Evolutionary conservation across 2,329 filamentous ascomycete species (phyloP).

Genomic region (Myriosclerotinia scirpicola): DNA sequence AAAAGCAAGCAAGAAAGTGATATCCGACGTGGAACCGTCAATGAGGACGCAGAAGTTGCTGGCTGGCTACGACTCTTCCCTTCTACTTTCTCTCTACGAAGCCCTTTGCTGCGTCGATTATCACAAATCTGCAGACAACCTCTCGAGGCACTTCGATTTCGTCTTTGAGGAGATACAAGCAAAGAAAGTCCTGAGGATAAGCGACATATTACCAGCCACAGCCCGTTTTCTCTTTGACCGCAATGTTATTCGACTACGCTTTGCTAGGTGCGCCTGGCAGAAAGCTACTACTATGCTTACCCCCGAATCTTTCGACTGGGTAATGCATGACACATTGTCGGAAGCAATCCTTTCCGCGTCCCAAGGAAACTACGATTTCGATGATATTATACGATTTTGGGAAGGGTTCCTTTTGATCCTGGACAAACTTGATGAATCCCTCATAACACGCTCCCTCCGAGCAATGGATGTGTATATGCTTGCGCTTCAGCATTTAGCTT

Average conservation of each 20-base stretch:
- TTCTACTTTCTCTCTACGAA: slow-evolving; percentile 83
- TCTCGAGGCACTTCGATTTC: slow-evolving; percentile 61
- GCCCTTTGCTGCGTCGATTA: slow-evolving; percentile 82
- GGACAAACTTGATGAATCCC: slow-evolving; percentile 67
- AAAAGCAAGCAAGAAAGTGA: slow-evolving; percentile 53
- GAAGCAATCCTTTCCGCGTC: slow-evolving; percentile 64
- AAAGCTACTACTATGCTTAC: slow-evolving; percentile 60
- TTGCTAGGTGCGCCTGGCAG: slow-evolving; percentile 68
- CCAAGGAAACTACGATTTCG: slow-evolving; percentile 49
- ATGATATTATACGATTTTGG: slow-evolving; percentile 73
- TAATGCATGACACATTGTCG: slow-evolving; percentile 71
- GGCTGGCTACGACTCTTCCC: slow-evolving; percentile 49
- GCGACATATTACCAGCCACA: slow-evolving; percentile 76
- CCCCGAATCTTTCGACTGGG: slow-evolving; percentile 80
- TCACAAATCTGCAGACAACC: slow-evolving; percentile 50
- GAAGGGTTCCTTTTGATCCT: slow-evolving; percentile 72
- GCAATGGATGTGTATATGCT: slow-evolving; percentile 74
- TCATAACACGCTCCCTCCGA: slow-evolving; percentile 76
- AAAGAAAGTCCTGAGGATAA: slow-evolving; percentile 75
- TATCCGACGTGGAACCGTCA: slow-evolving; percentile 42
- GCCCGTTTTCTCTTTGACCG: slow-evolving; percentile 80
- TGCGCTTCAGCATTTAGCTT: slow-evolving; percentile 55
- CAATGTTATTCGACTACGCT: slow-evolving; percentile 61
- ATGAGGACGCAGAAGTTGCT: slow-evolving; percentile 37
- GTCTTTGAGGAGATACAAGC: slow-evolving; percentile 80